Evolutionary conservation across 441 rosid genomes (phyloP), one percentile per base, ranked within the genome.

Genomic region (Jatropha podagrica): DNA sequence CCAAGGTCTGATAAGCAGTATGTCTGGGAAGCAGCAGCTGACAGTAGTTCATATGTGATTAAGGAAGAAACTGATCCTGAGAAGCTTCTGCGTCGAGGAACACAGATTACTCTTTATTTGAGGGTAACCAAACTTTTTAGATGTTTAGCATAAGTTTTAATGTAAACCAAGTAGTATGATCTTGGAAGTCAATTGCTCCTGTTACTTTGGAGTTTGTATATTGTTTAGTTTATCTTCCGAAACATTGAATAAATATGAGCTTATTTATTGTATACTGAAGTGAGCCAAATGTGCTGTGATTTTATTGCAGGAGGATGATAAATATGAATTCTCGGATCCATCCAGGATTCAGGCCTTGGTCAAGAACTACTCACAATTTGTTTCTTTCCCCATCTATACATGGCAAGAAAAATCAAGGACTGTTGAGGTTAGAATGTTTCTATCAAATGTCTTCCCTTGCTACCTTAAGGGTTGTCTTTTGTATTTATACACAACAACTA

Each of bases 341-440:
- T 58, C 81, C 32, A 92, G 86, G 80, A 86, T 96, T 81, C 95
- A 91, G 88, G 85, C 83, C 78, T 88, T 96, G 82, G 98, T 96
- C 60, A 96, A 96, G 83, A 92, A 96, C 77, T 96, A 96, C 78
- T 96, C 99, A 27, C 99, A 96, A 81, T 96, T 96, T 51, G 98
- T 96, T 82, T 90, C 98, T 70, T 96, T 96, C 85, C 99, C 99
- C 54, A 93, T 96, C 84, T 96, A 89, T 77, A 92, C 97, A 18
- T 96, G 98, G 98, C 93, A 82, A 75, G 98, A 96, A 76, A 93
- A 96, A 78, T 92, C 99, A 68, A 89, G 92, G 80, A 93, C 97
- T 37, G 65, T 96, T 66, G 99, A 95, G 97, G 99, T 95, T 78
- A 85, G 82, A 26, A 46, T 49, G 42, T 62, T 37, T 64, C 18